Base-by-base conservation (phyloP, 192 early-diverging fungal species). In the Coemansia sp. region DNA sequence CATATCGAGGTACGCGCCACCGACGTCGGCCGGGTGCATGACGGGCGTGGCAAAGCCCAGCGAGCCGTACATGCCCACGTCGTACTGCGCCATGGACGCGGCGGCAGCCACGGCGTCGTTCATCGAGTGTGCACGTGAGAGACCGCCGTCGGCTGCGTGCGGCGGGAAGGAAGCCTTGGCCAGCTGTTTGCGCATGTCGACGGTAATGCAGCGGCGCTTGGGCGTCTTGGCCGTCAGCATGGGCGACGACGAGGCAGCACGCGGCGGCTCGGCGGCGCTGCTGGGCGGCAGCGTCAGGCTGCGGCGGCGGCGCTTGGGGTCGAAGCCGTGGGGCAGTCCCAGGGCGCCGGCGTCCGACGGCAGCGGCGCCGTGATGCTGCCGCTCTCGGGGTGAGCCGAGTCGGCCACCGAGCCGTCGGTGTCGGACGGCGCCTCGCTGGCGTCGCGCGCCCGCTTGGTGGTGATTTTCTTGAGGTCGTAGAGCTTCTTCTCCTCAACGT, bases 391-490 rank as follows among this genome's bases (percentile, higher is more conserved):
- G 0, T 52, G 25, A 27, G 50, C 33, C 0, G 24, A 17, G 24
- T 25, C 48, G 48, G 21, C 21, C 12, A 50, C 62, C 54, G 21
- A 47, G 38, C 48, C 24, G 43, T 63, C 71, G 18, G 41, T 63
- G 13, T 64, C 66, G 17, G 71, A 74, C 25, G 34, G 23, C 11
- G 56, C 57, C 22, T 60, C 61, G 57, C 61, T 63, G 5, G 37
- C 21, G 17, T 60, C 59, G 47, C 71, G 65, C 18, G 47, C 21
- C 22, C 71, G 71, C 71, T 74, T 74, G 64, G 38, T 64, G 56
- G 39, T 64, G 25, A 62, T 62, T 67, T 75, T 75, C 53, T 75
- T 75, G 62, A 69, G 44, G 55, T 75, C 73, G 52, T 75, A 75
- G 41, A 69, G 50, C 42, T 69, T 69, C 51, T 75, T 75, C 42